These are phyloP conservation scores for Coemansia sp. DNA, from an alignment of 192 early-diverging fungal species.

Conservation along the genomic window DNA sequence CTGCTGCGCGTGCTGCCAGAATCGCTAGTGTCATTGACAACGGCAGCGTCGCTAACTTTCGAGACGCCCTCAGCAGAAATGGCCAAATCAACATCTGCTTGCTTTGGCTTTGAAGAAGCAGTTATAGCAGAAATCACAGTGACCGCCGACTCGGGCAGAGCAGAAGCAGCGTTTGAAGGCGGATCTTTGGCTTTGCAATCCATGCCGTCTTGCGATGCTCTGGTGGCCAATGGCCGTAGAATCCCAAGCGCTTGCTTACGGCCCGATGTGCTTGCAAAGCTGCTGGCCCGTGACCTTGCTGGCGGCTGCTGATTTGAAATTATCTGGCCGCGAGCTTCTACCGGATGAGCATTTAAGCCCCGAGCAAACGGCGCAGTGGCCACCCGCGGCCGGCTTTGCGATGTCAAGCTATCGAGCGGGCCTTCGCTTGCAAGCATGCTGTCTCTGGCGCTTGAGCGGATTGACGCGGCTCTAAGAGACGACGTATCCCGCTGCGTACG, in stretches of 20 bases:
- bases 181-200: not conserved
- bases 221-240: conserved; percentile 26
- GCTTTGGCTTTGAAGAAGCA: no score
- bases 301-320: not conserved
- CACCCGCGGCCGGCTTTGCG: conserved; percentile 26
- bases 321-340: conserved; percentile 42
- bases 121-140: no score
- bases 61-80: no score
- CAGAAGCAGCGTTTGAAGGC: not conserved
- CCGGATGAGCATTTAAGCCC: conserved; percentile 9
- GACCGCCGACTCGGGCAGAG: not conserved
- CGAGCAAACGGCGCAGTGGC: conserved; percentile 19
- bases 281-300: conserved; percentile 4
- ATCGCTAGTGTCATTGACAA: not conserved
- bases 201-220: not conserved
- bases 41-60: not conserved
- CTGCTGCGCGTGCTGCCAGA: not conserved
- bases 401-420: conserved; percentile 4
- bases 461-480: conserved; percentile 22
- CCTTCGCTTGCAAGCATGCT: not conserved
- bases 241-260: conserved; percentile 25
- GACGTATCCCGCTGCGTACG: not conserved
- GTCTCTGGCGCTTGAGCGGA: conserved; percentile 17
- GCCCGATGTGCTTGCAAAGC: not conserved
- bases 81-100: no score